Evolutionary conservation across 2,329 filamentous ascomycete species (phyloP).

Genomic region (Xylariaceae sp.): DNA sequence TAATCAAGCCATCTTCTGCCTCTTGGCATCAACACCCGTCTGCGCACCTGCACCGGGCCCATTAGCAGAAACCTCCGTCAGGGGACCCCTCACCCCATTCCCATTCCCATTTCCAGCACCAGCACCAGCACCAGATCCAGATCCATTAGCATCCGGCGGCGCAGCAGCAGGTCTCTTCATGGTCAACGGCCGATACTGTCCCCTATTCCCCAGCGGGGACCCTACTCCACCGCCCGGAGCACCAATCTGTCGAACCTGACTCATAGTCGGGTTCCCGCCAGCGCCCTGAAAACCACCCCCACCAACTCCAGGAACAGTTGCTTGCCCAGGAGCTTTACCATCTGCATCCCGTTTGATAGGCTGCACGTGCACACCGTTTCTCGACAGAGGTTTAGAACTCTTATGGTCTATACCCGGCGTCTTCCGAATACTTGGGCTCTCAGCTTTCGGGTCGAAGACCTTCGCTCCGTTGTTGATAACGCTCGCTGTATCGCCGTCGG

Average conservation of each 20-base stretch:
- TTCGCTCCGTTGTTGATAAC: conserved; percentile 46
- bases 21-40: conserved; percentile 46
- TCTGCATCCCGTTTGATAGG: conserved; percentile 34
- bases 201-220: conserved; percentile 58
- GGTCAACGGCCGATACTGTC: conserved; percentile 58
- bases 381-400: conserved; percentile 69
- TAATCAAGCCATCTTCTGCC: conserved; percentile 43
- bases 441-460: conserved; percentile 69
- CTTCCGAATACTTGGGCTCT: conserved; percentile 83
- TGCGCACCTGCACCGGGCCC: conserved; percentile 25
- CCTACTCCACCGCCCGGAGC: conserved; percentile 54
- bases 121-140: conserved; percentile 28
- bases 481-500: conserved; percentile 43
- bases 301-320: neutral
- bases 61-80: conserved; percentile 53
- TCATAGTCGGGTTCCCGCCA: conserved; percentile 50
- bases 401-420: conserved; percentile 84
- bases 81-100: conserved; percentile 36
- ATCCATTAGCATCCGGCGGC: conserved; percentile 5
- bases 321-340: conserved; percentile 16
- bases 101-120: conserved; percentile 17
- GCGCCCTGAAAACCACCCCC: neutral
- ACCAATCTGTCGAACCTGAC: conserved; percentile 56
- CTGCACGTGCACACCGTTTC: conserved; percentile 52
- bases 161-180: conserved; percentile 50